Evolutionary conservation across 352 stramenopile genomes (phyloP).

Genomic region (Pythium phragmitis): DNA sequence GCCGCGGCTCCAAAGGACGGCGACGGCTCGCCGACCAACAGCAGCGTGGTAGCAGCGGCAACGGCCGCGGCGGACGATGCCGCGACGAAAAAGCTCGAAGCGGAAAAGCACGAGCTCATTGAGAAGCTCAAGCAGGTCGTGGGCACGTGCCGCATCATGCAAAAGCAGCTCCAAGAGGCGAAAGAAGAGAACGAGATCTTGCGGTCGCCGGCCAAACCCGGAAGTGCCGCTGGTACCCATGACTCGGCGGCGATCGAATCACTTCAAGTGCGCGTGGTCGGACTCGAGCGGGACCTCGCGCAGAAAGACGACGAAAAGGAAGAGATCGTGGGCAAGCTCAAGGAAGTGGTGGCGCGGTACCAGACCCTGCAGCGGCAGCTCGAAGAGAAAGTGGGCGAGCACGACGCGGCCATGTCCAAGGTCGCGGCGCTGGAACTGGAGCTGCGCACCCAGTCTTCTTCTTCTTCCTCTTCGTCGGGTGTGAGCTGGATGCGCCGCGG

Average conservation of each 20-base stretch:
- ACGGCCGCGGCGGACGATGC: conserved; percentile 28
- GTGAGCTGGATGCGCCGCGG: conserved; percentile 23
- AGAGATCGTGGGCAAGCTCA: conserved; percentile 45
- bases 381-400: conserved; percentile 49
- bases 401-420: conserved; percentile 43
- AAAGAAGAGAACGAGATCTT: conserved; percentile 55
- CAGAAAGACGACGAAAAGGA: conserved; percentile 48
- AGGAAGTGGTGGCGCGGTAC: conserved; percentile 50
- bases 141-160: conserved; percentile 62
- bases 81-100: conserved; percentile 49
- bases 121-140: conserved; percentile 76
- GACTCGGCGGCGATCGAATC: conserved; percentile 16
- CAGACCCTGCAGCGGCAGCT: conserved; percentile 52
- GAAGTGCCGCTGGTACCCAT: conserved; percentile 2
- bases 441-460: conserved; percentile 28
- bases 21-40: conserved; percentile 22
- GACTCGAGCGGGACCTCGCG: conserved; percentile 39
- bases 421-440: conserved; percentile 59
- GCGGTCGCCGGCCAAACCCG: conserved; percentile 37
- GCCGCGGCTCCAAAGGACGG: conserved; percentile 9
- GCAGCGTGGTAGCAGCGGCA: neutral
- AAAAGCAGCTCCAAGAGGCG: conserved; percentile 68
- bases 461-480: conserved; percentile 12
- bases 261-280: conserved; percentile 24
- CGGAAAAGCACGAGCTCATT: conserved; percentile 71